These are phyloP conservation scores for Penicillium maclennaniae DNA, from an alignment of 495 filamentous ascomycete species.

Conservation along the genomic window DNA sequence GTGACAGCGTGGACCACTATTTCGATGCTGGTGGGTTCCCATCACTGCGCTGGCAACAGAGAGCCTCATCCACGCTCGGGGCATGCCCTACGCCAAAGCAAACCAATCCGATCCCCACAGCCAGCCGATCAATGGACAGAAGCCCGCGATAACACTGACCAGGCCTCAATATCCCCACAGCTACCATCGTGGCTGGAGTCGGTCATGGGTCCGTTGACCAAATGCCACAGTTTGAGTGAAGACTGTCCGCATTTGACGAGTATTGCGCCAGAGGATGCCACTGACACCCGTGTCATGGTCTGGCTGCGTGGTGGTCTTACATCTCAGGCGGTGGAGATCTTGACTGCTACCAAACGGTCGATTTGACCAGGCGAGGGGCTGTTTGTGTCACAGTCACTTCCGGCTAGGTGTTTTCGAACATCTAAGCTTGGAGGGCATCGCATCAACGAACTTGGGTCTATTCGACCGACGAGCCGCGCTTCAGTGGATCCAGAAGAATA, in stretches of 20 bases:
- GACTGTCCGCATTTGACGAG: constrained; percentile 7
- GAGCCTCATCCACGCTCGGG: constrained; percentile 5
- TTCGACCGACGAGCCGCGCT: constrained; percentile 38
- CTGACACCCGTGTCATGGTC: constrained; percentile 8
- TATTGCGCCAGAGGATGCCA: constrained; percentile 3
- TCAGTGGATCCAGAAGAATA: constrained; percentile 48
- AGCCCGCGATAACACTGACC: neutral
- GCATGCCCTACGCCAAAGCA: constrained; percentile 12
- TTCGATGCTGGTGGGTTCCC: constrained; percentile 1
- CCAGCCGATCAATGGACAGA: neutral
- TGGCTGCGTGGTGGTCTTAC: constrained; percentile 12
- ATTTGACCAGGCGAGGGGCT: constrained; percentile 4
- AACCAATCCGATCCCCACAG: constrained; percentile 5
- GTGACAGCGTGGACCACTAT: neutral
- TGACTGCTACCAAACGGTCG: constrained; percentile 8
- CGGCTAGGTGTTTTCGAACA: constrained; percentile 19
- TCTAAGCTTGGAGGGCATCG: constrained; percentile 45
- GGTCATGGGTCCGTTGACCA: constrained; percentile 9
- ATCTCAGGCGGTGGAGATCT: constrained; percentile 11
- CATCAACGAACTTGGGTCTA: constrained; percentile 31
- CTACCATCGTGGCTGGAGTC: constrained; percentile 10
- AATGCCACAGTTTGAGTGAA: constrained; percentile 1
- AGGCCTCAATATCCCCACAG: constrained; percentile 8
- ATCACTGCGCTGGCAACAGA: neutral
- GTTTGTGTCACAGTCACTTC: constrained; percentile 9